Conservation (phyloP, 2,329 filamentous ascomycete species). For the Pseudogymnoascus verrucosus region DNA sequence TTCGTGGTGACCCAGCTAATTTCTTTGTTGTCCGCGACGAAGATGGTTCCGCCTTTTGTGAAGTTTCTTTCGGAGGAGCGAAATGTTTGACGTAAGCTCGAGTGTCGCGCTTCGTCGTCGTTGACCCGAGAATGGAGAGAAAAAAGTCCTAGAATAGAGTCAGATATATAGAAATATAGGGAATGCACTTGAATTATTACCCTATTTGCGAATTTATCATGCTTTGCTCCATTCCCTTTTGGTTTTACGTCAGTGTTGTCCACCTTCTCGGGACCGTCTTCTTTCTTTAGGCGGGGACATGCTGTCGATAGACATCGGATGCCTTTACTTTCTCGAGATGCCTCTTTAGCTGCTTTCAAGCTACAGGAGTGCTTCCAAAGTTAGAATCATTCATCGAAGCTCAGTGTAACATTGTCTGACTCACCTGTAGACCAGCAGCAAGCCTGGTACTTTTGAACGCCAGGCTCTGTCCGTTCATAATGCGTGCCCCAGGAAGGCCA, state of each 20-base stretch:
- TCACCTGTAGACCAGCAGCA: constrained; percentile 27
- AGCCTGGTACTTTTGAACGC: constrained; percentile 27
- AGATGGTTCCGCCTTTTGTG: constrained; percentile 28
- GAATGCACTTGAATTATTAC: too few relatives aligned
- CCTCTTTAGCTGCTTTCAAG: background rate
- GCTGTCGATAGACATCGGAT: constrained; percentile 14
- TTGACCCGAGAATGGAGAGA: constrained; percentile 76
- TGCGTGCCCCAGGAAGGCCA: constrained; percentile 18
- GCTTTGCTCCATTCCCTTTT: constrained; percentile 35
- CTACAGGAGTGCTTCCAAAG: constrained; percentile 12
- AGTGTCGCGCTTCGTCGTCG: constrained; percentile 86
- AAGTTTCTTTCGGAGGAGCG: constrained; percentile 36
- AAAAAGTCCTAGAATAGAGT: constrained; percentile 64
- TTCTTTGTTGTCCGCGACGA: constrained; percentile 16
- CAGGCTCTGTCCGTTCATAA: constrained; percentile 26
- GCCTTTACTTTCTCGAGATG: constrained; percentile 10
- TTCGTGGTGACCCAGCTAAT: constrained; percentile 10
- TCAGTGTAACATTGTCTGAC: constrained; percentile 14
- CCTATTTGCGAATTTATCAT: constrained; percentile 40
- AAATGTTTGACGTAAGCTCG: constrained; percentile 88
- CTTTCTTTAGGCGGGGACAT: constrained; percentile 18
- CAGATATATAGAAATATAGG: too few relatives aligned
- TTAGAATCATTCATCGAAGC: constrained; percentile 11
- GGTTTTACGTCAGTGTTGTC: constrained; percentile 23
- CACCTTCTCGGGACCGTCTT: constrained; percentile 20